Percentiles rank a stretch among this genome's conserved stretches.
These are phyloP conservation scores for Trichoderma sp. DNA, from an alignment of 2,329 filamentous ascomycete genomes.

Conservation along the genomic window DNA sequence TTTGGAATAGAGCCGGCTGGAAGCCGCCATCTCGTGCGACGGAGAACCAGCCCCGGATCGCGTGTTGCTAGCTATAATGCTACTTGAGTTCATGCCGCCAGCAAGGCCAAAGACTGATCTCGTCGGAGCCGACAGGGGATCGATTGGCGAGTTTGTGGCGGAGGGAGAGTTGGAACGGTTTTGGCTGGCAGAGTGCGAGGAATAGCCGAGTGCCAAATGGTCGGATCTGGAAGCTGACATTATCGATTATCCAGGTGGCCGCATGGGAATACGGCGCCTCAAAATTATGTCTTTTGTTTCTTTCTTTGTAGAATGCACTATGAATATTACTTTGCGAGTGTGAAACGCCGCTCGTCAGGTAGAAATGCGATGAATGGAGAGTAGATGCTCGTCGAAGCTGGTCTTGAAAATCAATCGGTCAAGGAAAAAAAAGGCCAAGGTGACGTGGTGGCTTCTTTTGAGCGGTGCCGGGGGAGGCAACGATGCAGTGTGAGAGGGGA, in stretches of 20 bases:
- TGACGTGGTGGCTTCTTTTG: conserved; percentile 16
- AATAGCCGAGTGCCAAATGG: conserved; percentile 82
- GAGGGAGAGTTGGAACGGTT: conserved; percentile 78
- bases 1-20: conserved; percentile 82
- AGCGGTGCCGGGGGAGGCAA: conserved; percentile 9
- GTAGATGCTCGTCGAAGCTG: conserved; percentile 19
- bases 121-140: conserved; percentile 63
- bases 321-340: conserved; percentile 13
- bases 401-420: conserved; percentile 17
- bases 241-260: conserved; percentile 74
- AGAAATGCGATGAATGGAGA: conserved; percentile 12
- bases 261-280: conserved; percentile 42
- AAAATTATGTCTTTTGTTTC: not conserved
- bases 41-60: conserved; percentile 93
- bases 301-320: conserved; percentile 1
- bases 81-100: conserved; percentile 58
- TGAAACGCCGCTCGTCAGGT: conserved; percentile 10
- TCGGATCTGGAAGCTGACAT: conserved; percentile 89
- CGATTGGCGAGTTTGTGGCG: conserved; percentile 76
- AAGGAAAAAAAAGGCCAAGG: conserved; percentile 14
- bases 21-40: conserved; percentile 80
- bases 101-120: conserved; percentile 74
- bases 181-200: conserved; percentile 65
- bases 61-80: conserved; percentile 60
- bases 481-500: not conserved